Evolutionary conservation across 345 rosid species (phyloP).

Genomic region (Gossypium australe): DNA sequence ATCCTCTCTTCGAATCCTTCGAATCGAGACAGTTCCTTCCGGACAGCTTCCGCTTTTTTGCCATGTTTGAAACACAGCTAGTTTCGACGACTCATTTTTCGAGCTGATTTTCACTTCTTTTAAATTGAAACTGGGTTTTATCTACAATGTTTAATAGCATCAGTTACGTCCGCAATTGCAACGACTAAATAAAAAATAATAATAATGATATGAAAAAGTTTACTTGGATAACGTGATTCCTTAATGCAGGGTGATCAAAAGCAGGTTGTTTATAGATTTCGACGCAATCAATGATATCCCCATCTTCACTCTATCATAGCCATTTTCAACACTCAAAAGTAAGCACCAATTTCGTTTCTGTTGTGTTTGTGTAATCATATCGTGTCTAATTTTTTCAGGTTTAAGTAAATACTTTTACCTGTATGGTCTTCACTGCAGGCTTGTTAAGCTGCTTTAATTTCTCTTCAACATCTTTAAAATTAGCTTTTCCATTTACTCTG

Average conservation of each 20-base stretch:
- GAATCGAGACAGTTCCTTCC: conserved; percentile 40
- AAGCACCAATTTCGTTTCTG: no score
- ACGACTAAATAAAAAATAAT: neutral
- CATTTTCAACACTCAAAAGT: neutral
- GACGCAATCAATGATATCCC: conserved; percentile 49
- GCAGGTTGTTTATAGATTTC: conserved; percentile 49
- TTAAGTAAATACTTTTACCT: conserved; percentile 12
- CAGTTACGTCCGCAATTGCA: neutral
- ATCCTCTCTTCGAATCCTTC: conserved; percentile 35
- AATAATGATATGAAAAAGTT: neutral
- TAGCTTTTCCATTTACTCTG: conserved; percentile 14
- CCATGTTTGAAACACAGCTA: conserved; percentile 34
- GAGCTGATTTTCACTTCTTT: neutral
- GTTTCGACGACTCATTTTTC: neutral
- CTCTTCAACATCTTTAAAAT: conserved; percentile 15
- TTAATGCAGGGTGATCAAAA: conserved; percentile 42
- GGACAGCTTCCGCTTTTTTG: conserved; percentile 42
- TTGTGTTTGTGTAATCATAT: neutral
- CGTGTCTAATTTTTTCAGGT: neutral
- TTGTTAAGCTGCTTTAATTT: conserved; percentile 41
- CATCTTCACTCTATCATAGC: conserved; percentile 38
- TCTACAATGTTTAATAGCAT: conserved; percentile 16
- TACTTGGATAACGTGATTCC: conserved; percentile 42
- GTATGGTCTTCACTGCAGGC: conserved; percentile 38
- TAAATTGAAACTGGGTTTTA: conserved; percentile 29